Base-by-base conservation (phyloP, 2,329 filamentous ascomycete species). In the Ophiostoma populinum region DNA sequence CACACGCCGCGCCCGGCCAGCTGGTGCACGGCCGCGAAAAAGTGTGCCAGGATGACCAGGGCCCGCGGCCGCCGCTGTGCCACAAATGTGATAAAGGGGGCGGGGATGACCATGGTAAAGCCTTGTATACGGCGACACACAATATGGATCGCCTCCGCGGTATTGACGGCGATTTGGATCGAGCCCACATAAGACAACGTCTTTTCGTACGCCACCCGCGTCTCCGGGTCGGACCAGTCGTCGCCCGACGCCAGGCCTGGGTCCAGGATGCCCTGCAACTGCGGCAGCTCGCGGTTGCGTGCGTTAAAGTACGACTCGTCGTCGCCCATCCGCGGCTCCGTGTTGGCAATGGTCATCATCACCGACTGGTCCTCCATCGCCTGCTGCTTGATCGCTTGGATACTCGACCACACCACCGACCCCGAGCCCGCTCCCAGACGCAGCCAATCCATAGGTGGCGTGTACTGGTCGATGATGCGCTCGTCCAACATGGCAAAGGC, bases 61-160 rank as follows among this genome's bases (percentile, higher is more conserved):
- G 48, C 47, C 2, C 48, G 42, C 2, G 48, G 48, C 3, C 47
- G 43, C 8, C 40, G 35, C 27, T 42, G 26, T 4, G 40, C 37
- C 15, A 50, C 35, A 32, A 50, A 41, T 8, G 44, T 42, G 31
- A 48, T 37, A 19, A 47, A 50, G 10, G 30, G 35, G 2, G 43
- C 28, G 11, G 47, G 47, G 13, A 47, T 32, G 13, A 49, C 28
- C 35, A 50, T 39, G 22, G 46, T 43, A 24, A 50, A 50, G 5
- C 40, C 40, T 37, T 50, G 48, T 21, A 49, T 33, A 3, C 47
- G 41, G 4, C 48, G 40, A 31, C 46, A 41, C 17, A 54, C 22
- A 1, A 49, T 46, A 24, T 53, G 49, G 15, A 47, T 41, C 4
- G 51, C 49, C 43, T 54, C 51, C 20, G 49, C 48, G 22, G 44